Conservation (phyloP, 1,139 yeast genomes). For the Nakaseomyces bracarensis region DNA sequence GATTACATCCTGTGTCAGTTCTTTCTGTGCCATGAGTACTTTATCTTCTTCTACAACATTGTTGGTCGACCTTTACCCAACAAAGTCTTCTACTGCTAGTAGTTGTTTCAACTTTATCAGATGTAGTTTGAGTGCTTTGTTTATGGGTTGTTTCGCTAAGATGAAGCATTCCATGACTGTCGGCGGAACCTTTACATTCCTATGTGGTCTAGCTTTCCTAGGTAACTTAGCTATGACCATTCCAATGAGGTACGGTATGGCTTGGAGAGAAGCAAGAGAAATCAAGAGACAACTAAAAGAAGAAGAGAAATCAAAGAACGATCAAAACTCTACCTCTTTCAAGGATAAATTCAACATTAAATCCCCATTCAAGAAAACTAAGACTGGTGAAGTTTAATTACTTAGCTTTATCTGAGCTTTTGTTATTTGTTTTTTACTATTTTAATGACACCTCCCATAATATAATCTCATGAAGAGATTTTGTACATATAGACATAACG, state of each 20-base stretch:
- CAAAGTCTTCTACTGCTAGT: constrained; percentile 51
- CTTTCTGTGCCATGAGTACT: constrained; percentile 47
- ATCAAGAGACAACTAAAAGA: not conserved
- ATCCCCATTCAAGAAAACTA: constrained; percentile 2
- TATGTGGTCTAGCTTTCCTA: constrained; percentile 34
- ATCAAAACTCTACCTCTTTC: not conserved
- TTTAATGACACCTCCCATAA: not conserved
- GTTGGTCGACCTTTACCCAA: constrained; percentile 54
- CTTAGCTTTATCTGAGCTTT: too few species aligned
- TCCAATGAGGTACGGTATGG: constrained; percentile 30
- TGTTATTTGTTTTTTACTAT: too few species aligned
- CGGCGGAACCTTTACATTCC: constrained; percentile 59
- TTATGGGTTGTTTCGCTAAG: constrained; percentile 51
- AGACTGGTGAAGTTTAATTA: not conserved
- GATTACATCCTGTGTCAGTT: constrained; percentile 45
- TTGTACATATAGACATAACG: too few species aligned
- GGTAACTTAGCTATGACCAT: constrained; percentile 24
- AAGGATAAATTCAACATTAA: not conserved
- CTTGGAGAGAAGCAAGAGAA: constrained; percentile 26
- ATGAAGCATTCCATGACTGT: constrained; percentile 46
- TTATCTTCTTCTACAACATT: constrained; percentile 47
- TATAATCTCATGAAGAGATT: too few species aligned
- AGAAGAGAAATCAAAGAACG: not conserved
- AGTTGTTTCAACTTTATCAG: constrained; percentile 54
- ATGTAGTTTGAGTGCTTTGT: constrained; percentile 53